A percentile compares a stretch with the other conserved stretches of the same genome.
phyloP scores from a whole-genome alignment of 768 basidiomycete species.

The Kwoniella sp. region DNA sequence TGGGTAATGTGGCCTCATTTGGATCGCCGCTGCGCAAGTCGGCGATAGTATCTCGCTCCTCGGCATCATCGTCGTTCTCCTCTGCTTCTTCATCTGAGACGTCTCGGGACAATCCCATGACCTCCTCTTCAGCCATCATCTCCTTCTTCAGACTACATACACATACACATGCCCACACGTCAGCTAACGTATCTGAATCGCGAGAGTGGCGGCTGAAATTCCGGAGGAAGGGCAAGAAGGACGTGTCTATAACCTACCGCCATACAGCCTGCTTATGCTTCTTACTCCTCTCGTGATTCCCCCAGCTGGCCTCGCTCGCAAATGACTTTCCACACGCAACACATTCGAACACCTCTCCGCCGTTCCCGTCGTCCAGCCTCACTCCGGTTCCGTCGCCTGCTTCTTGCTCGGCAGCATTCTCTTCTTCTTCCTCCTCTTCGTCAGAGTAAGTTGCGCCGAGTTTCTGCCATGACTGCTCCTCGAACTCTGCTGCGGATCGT shows the following conservation, averaged over 20 bases:
- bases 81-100: slow-evolving; percentile 27
- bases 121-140: slow-evolving; percentile 63
- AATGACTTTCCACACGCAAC: slow-evolving; percentile 91
- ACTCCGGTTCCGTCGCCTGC: slow-evolving; percentile 37
- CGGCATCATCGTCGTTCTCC: slow-evolving; percentile 29
- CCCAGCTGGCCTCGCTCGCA: slow-evolving; percentile 89
- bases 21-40: slow-evolving; percentile 14
- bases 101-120: slow-evolving; percentile 12
- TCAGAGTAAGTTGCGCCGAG: slow-evolving; percentile 46
- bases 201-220: neutral
- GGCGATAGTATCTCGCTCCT: slow-evolving; percentile 17
- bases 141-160: slow-evolving; percentile 66
- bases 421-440: slow-evolving; percentile 38
- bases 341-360: slow-evolving; percentile 64
- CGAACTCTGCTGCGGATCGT: slow-evolving; percentile 60
- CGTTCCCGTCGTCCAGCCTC: slow-evolving; percentile 29
- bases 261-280: slow-evolving; percentile 90
- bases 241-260: too few species aligned
- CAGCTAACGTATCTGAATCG: neutral
- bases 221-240: too few species aligned
- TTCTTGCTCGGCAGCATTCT: slow-evolving; percentile 45
- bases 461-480: slow-evolving; percentile 91
- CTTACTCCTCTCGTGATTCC: slow-evolving; percentile 92
- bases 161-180: too few species aligned
- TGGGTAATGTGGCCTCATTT: neutral